Conservation (phyloP, 106 monocot species). For the Allium sativum region DNA sequence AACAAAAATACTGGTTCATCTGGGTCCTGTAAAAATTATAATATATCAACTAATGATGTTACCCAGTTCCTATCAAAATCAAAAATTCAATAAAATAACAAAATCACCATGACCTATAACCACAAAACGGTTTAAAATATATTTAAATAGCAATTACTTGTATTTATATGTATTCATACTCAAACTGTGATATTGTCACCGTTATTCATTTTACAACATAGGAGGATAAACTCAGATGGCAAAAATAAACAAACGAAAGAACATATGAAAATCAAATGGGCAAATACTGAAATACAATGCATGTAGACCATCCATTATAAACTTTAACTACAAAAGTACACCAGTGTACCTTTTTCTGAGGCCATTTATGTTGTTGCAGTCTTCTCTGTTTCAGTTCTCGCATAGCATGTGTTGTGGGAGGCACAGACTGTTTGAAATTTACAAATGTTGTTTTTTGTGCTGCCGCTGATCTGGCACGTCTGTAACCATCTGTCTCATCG, state of each 20-base stretch:
- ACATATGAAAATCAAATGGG: too few relatives aligned
- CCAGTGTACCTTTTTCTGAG: conserved; percentile 45
- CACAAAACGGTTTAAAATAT: too few relatives aligned
- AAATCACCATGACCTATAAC: too few relatives aligned
- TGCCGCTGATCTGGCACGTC: conserved; percentile 24
- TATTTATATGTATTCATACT: too few relatives aligned
- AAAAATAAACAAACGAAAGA: too few relatives aligned
- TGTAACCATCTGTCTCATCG: conserved; percentile 44
- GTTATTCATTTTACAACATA: too few relatives aligned
- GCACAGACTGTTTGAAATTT: conserved; percentile 23
- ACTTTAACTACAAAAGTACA: background rate
- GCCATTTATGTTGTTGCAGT: conserved; percentile 37
- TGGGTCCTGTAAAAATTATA: conserved; percentile 43
- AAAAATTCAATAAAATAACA: background rate
- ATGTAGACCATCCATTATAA: background rate
- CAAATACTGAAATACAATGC: background rate
- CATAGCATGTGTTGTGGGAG: conserved; percentile 47
- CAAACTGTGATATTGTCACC: too few relatives aligned
- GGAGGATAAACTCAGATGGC: too few relatives aligned
- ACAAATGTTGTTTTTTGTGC: conserved; percentile 15
- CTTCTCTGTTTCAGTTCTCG: conserved; percentile 46
- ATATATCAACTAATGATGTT: background rate
- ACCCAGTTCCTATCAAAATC: too few relatives aligned
- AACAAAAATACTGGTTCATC: conserved; percentile 68
- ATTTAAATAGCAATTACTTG: too few relatives aligned